Evolutionary conservation across 371 early-diverging fungal genomes (phyloP).

Genomic region (Rhizopus delemar): DNA sequence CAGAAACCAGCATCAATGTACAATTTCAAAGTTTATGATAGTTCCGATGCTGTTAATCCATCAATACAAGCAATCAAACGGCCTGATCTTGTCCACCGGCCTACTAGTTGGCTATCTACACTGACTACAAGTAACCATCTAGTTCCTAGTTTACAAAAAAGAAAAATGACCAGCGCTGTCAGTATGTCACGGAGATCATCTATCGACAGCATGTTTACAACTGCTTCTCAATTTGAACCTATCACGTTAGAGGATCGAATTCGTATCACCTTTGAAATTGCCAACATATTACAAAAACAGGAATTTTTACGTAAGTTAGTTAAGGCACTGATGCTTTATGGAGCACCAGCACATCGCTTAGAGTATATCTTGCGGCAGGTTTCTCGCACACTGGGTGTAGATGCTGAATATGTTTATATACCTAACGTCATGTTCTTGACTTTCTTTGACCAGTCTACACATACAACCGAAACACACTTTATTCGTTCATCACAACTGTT

Average conservation of each 20-base stretch:
- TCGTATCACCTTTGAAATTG: slow-evolving; percentile 61
- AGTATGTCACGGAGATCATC: slow-evolving; percentile 41
- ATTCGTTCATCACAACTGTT: slow-evolving; percentile 62
- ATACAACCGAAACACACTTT: slow-evolving; percentile 79
- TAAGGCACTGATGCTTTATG: slow-evolving; percentile 58
- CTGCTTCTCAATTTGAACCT: slow-evolving; percentile 52
- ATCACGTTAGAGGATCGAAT: slow-evolving; percentile 60
- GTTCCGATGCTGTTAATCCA: slow-evolving; percentile 18
- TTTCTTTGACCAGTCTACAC: slow-evolving; percentile 72
- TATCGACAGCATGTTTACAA: slow-evolving; percentile 49
- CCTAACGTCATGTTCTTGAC: slow-evolving; percentile 75
- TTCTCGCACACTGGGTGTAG: slow-evolving; percentile 60
- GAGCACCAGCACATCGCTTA: slow-evolving; percentile 62
- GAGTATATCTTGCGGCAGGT: slow-evolving; percentile 57
- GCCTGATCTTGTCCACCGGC: slow-evolving; percentile 40
- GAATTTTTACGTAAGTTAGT: slow-evolving; percentile 60
- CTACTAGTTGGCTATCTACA: slow-evolving; percentile 45
- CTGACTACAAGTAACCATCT: slow-evolving; percentile 43
- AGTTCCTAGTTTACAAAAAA: slow-evolving; percentile 47
- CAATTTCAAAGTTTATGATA: slow-evolving; percentile 19
- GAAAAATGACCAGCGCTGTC: slow-evolving; percentile 26
- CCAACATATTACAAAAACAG: slow-evolving; percentile 63
- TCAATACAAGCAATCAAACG: slow-evolving; percentile 18
- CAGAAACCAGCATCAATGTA: slow-evolving; percentile 33
- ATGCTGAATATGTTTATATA: slow-evolving; percentile 68